These are phyloP conservation scores for Cephalotrichum gorgonifer DNA, from an alignment of 2,329 filamentous ascomycete genomes.

Conservation along the genomic window DNA sequence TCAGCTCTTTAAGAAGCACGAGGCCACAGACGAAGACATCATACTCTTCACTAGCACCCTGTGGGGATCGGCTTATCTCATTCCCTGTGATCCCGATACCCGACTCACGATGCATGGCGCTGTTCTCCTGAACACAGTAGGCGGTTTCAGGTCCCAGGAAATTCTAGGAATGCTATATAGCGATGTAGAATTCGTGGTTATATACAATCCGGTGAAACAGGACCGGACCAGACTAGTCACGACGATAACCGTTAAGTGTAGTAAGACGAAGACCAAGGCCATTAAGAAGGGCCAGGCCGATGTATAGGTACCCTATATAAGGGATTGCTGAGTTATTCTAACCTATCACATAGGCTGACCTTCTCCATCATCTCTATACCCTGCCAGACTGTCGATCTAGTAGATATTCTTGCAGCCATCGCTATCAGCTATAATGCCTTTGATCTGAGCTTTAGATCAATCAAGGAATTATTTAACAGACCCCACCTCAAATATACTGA, in stretches of 20 bases:
- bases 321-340: background rate
- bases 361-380: background rate
- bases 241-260: background rate
- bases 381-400: background rate
- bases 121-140: background rate
- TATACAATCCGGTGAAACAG: background rate
- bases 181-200: background rate
- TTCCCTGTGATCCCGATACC: background rate
- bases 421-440: background rate
- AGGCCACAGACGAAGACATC: background rate
- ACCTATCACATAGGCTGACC: background rate
- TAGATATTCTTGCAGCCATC: background rate
- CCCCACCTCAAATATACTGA: background rate
- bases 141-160: background rate
- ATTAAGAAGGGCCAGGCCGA: background rate
- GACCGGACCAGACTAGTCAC: background rate
- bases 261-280: background rate
- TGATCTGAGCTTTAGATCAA: background rate
- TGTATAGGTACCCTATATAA: background rate
- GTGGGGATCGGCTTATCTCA: background rate
- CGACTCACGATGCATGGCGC: background rate
- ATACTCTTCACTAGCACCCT: background rate
- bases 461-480: background rate
- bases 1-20: background rate
- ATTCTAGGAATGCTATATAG: background rate